Evolutionary conservation across 1,139 yeast species (phyloP), one percentile per base, ranked within the genome.

Genomic region (Trichomonascaceae sp.): DNA sequence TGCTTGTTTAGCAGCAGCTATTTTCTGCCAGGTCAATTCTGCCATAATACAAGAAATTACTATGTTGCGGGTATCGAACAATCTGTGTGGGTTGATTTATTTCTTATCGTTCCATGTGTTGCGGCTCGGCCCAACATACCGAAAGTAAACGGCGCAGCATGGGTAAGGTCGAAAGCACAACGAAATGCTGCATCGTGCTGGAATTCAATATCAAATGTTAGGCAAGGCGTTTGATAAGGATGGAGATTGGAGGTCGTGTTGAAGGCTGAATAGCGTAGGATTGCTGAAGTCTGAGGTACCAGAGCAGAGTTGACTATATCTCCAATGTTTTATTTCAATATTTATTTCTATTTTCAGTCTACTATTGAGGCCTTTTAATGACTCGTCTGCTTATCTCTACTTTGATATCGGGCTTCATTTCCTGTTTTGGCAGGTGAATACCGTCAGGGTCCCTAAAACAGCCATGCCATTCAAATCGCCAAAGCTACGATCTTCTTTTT

Each of bases 21-120:
- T 43, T n/a, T 32, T 27, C 43, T 53, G 47, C 58, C 58, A 56
- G 39, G 17, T 36, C 17, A 36, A n/a, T 15, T 36, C 41, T 13
- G 41, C 41, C 41, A 36, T 36, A 36, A 13, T 36, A 36, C 13
- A 13, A 36, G 15, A 36, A 36, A 36, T 22, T n/a, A 15, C 7
- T 9, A 17, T 13, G 9, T 17, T 15, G 15, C 17, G 41, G 41
- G 41, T 13, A 27, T 36, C 41, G 2, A 36, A 13, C 32, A 12
- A 7, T 10, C 5, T 27, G 32, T 27, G 32, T 27, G 32, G 41
- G 17, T 36, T 36, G 17, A 15, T 36, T 13, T 15, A n/a, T 13
- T 2, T 13, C 17, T 36, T 36, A 36, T 36, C 41, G 41, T 13
- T 9, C 17, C 2, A 32, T 8, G 27, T n/a, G n/a, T 10, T 36